Conservation (phyloP, 2,329 filamentous ascomycete species). For the Stachybotrys elegans region DNA sequence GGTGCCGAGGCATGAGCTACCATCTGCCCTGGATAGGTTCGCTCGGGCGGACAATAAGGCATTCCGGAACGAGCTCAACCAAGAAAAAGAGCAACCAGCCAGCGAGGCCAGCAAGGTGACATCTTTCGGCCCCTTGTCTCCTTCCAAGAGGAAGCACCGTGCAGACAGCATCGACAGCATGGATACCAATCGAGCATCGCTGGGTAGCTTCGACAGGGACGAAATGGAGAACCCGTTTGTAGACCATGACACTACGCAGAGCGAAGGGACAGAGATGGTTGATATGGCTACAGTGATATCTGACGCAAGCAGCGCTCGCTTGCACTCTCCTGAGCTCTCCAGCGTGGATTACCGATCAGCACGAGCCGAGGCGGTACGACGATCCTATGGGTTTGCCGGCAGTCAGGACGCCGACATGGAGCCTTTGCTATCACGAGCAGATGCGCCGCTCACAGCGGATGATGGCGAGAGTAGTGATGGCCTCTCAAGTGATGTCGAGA, state of each 20-base stretch:
- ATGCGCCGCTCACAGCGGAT: no score
- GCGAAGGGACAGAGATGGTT: slow-evolving; percentile 19
- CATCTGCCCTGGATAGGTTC: slow-evolving; percentile 38
- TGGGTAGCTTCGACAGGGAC: slow-evolving; percentile 33
- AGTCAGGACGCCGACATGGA: no score
- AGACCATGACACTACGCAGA: slow-evolving; percentile 16
- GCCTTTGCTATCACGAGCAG: no score
- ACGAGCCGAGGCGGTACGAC: no score
- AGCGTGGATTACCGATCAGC: no score
- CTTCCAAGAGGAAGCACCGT: slow-evolving; percentile 41
- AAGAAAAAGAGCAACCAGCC: slow-evolving; percentile 24
- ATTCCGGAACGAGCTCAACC: slow-evolving; percentile 44
- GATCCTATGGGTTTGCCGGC: no score
- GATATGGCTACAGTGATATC: slow-evolving; percentile 12
- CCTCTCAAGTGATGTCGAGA: slow-evolving; percentile 14
- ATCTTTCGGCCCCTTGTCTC: slow-evolving; percentile 36
- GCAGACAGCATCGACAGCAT: slow-evolving; percentile 42
- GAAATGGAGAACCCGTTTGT: slow-evolving; percentile 25
- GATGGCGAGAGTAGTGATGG: no score
- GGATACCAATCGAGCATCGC: slow-evolving; percentile 39
- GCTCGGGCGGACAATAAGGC: slow-evolving; percentile 45
- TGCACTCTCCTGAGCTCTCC: slow-evolving; percentile 6
- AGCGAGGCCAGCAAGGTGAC: slow-evolving; percentile 11
- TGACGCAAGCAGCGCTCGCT: slow-evolving; percentile 11
- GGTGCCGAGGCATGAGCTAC: slow-evolving; percentile 27